Conservation (phyloP, 164 flowering plant species). For the Litsea cubeba region DNA sequence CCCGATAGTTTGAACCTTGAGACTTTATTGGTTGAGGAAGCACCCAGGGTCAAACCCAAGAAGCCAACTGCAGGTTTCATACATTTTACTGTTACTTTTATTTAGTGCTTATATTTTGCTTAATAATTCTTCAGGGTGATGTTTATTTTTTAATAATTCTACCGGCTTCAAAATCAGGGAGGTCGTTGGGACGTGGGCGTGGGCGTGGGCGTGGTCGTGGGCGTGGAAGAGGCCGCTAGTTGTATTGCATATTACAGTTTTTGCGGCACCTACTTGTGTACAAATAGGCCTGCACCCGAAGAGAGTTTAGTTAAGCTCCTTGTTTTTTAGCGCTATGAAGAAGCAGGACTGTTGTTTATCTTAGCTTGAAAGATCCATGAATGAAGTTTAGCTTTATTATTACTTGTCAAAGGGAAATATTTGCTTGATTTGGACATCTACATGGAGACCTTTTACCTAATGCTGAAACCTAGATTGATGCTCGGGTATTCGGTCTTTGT, state of each 20-base stretch:
- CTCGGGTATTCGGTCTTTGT: no score
- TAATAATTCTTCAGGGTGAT: not conserved
- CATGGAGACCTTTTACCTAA: no score
- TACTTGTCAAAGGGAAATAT: not conserved
- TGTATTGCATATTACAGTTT: slow-evolving; percentile 4
- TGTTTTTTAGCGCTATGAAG: not conserved
- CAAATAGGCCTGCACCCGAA: slow-evolving; percentile 8
- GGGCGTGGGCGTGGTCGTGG: slow-evolving; percentile 94
- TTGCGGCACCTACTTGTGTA: slow-evolving; percentile 10
- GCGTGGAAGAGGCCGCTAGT: slow-evolving; percentile 78
- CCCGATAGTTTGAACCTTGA: slow-evolving; percentile 92
- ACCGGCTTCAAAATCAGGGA: slow-evolving; percentile 35
- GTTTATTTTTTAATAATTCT: not conserved
- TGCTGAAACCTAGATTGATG: no score
- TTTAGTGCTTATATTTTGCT: not conserved
- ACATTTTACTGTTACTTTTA: not conserved
- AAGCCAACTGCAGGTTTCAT: slow-evolving; percentile 76
- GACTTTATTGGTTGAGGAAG: slow-evolving; percentile 81
- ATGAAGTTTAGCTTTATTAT: not conserved
- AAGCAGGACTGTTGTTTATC: not conserved
- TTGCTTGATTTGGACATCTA: not conserved
- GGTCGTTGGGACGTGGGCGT: slow-evolving; percentile 75
- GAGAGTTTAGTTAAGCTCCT: not conserved
- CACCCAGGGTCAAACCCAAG: slow-evolving; percentile 91
- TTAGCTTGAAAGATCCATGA: not conserved